Base-by-base conservation (phyloP, 768 basidiomycete genomes). In the Termitomyces sp. region DNA sequence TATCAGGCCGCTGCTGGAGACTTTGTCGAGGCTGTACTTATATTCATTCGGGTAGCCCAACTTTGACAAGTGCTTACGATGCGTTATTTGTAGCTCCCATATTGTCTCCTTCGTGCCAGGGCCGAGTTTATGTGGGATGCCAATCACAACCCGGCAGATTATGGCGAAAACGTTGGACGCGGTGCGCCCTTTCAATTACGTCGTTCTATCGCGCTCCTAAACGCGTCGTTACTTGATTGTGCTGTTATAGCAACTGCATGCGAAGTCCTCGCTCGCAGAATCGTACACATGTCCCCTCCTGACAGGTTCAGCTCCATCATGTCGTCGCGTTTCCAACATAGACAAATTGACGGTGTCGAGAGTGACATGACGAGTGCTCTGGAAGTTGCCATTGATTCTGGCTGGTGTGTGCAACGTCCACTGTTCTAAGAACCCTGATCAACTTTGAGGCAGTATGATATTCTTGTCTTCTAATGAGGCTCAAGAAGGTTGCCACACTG, bases 321-420 rank as follows among this genome's bases (percentile, higher is more conserved):
- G 86, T 87, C 89, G 13, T 87, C 83, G 2, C 82, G 95, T 4
- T 94, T 85, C 72, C 80, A 81, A 57, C 86, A 90, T 65, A 72
- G 75, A 40, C 86, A 92, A 67, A 67, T 77, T 36, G 91, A 96
- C 66, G 93, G 90, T 0, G 91, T 91, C 56, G 71, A 76, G 46
- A 91, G 89, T 58, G 87, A 86, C 43, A 81, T 86, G 64, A 76
- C 84, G 5, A 93, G 89, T 65, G 88, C 89, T 8, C 76, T 97
- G 43, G 95, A 98, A 69, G 75, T 87, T 70, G 94, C 95, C n/a
- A 91, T 96, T 60, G 95, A 98, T 70, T 84, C 91, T 54, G 85
- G 93, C 64, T 93, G 93, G 92, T 93, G 65, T 22, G 62, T 39
- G 67, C 14, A 22, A 12, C 20, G 16, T 36, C 26, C 12, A 24